phyloP scores from a whole-genome alignment of 306 rosid genomes.

The Argentina anserina region DNA sequence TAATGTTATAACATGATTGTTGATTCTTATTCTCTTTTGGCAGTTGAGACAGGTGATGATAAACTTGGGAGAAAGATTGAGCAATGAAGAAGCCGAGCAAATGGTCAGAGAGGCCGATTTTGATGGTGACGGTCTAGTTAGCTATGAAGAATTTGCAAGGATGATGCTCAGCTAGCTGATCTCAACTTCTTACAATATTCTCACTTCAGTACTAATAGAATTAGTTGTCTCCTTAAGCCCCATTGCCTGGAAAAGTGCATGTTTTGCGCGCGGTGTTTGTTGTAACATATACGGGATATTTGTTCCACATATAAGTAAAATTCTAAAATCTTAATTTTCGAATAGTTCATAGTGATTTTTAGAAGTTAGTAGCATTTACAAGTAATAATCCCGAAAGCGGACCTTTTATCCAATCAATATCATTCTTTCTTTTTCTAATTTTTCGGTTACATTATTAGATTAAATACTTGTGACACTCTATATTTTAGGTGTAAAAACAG shows the following conservation, averaged over 20 bases:
- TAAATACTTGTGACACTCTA: too few relatives aligned
- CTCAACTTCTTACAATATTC: background rate
- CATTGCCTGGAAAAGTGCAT: background rate
- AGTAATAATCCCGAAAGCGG: too few relatives aligned
- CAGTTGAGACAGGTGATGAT: slow-evolving; percentile 66
- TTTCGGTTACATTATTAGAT: too few relatives aligned
- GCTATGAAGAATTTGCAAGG: slow-evolving; percentile 65
- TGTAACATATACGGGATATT: background rate
- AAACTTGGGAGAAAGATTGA: slow-evolving; percentile 63
- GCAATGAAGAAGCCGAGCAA: slow-evolving; percentile 66
- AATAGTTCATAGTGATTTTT: fast-evolving
- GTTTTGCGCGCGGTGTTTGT: background rate
- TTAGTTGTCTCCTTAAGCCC: background rate
- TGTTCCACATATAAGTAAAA: background rate
- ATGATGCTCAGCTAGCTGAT: slow-evolving; percentile 38
- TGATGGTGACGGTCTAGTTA: slow-evolving; percentile 75
- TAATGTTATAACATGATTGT: background rate
- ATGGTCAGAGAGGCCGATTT: slow-evolving; percentile 78
- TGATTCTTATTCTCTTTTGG: background rate
- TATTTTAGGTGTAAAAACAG: too few relatives aligned
- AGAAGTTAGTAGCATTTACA: background rate
- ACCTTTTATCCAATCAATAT: too few relatives aligned
- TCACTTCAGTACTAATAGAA: background rate
- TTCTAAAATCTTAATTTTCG: background rate
- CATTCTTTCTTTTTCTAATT: too few relatives aligned